These are phyloP conservation scores for Trichoderma virens DNA, from an alignment of 495 filamentous ascomycete species.

Conservation along the genomic window DNA sequence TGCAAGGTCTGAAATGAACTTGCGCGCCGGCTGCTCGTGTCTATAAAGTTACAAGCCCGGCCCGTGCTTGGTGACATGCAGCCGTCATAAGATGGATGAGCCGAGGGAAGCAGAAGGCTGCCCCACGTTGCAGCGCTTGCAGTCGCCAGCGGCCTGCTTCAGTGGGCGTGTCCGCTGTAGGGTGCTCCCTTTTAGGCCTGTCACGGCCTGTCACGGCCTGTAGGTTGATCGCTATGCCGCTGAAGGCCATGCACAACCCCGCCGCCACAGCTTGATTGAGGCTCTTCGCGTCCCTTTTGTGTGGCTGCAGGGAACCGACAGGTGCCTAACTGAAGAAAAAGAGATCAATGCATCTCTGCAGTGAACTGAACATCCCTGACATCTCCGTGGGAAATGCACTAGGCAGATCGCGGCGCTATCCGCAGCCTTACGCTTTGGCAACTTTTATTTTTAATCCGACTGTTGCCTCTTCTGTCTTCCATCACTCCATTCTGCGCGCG, in stretches of 20 bases:
- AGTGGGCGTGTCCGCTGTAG: background rate
- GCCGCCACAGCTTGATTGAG: background rate
- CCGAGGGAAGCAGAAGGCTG: background rate
- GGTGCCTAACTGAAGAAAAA: background rate
- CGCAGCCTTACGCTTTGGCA: background rate
- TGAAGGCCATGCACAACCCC: background rate
- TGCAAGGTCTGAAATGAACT: background rate
- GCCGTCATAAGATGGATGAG: background rate
- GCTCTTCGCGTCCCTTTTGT: background rate
- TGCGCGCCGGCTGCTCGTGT: background rate
- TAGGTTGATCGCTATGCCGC: background rate
- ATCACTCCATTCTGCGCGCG: background rate
- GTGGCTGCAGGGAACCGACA: background rate
- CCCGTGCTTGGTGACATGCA: background rate
- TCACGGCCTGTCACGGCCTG: background rate
- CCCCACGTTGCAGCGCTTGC: background rate
- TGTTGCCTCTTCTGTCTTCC: background rate
- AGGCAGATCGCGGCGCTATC: conserved; percentile 4
- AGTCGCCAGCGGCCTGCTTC: background rate
- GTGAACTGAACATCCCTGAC: too few relatives aligned
- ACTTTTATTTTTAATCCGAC: background rate
- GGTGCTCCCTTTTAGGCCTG: too few relatives aligned
- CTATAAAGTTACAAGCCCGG: background rate
- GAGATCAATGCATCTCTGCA: too few relatives aligned
- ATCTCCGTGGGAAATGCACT: background rate